Conservation (phyloP, 768 basidiomycete genomes). For the Sutorius australiensis region DNA sequence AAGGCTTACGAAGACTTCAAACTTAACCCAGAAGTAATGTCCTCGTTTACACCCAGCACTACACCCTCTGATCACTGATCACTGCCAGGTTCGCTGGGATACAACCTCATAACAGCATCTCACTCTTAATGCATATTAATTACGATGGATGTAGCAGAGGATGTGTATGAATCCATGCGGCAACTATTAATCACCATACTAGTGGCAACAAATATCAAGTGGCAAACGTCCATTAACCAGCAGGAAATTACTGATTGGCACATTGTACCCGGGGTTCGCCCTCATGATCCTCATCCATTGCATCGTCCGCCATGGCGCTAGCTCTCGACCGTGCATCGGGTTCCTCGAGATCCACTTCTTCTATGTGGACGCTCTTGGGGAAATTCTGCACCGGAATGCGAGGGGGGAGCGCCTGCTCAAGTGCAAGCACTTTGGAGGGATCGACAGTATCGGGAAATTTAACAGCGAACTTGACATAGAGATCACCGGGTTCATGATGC, state of each 20-base stretch:
- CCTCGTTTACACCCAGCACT: too few species aligned
- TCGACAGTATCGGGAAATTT: conserved; percentile 85
- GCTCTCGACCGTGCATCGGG: conserved; percentile 56
- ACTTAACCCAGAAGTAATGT: conserved; percentile 69
- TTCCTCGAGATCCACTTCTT: conserved; percentile 83
- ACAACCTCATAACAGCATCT: conserved; percentile 7
- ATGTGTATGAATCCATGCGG: conserved; percentile 29
- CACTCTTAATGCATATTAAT: conserved; percentile 25
- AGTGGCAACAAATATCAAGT: conserved; percentile 17
- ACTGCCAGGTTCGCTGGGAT: conserved; percentile 29
- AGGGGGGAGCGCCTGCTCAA: conserved; percentile 84
- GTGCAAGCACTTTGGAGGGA: conserved; percentile 56
- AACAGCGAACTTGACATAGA: conserved; percentile 83
- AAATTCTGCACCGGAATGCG: conserved; percentile 65
- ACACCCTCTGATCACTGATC: background rate
- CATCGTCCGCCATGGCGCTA: conserved; percentile 57
- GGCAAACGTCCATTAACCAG: conserved; percentile 14
- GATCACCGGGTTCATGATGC: conserved; percentile 94
- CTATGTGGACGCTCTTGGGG: conserved; percentile 62
- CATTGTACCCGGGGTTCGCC: conserved; percentile 93
- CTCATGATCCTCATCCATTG: conserved; percentile 91
- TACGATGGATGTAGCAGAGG: conserved; percentile 28
- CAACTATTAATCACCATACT: conserved; percentile 16
- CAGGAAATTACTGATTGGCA: conserved; percentile 68
- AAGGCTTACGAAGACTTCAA: conserved; percentile 79